Base-by-base conservation (phyloP, 768 basidiomycete species). In the Lactarius vividus region DNA sequence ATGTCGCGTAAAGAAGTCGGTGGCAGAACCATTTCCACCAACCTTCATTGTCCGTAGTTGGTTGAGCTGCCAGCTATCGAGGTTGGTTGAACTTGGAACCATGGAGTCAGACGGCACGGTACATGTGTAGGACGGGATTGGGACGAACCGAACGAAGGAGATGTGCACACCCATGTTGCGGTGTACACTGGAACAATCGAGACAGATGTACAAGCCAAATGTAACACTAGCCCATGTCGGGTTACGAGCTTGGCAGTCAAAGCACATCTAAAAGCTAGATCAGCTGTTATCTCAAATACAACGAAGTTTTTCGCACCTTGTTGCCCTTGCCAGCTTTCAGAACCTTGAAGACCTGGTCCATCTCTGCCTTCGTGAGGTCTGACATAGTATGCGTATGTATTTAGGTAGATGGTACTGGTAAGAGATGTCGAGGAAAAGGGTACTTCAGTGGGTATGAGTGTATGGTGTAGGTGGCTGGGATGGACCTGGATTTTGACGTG, bases 131-230 rank as follows among this genome's bases (percentile, higher is more conserved):
- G 28, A 7, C 0, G 35, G 23, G 33, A 28, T 18, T 35, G 16
- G 6, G 44, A 76, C 88, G 72, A 74, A 95, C 94, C 96, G 82
- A 52, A 99, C 96, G 73, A 99, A 99, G 69, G 88, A 92, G 77
- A 99, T 95, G 75, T 99, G 97, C 28, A 98, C 96, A 72, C 97
- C 97, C 87, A 98, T 88, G 75, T 96, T 98, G 61, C 97, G 83
- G 78, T 99, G 97, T 16, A 91, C 80, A 70, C 90, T 91, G 5
- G 96, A 98, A 81, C 97, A 99, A 65, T 99, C 96, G 37, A 98
- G 81, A 74, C 97, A 99, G 73, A 99, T 95, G 78, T 98, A 98
- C 16, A 98, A 88, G 39, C 94, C 96, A 74, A 91, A 99, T 0
- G 94, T 96, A 26, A 97, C 94, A 68, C 93, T 95, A 4, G 95